Percentiles rank a stretch among this genome's conserved stretches.
Conservation (phyloP, 2,329 filamentous ascomycete species). For the Pleochaeta shiraiana region DNA sequence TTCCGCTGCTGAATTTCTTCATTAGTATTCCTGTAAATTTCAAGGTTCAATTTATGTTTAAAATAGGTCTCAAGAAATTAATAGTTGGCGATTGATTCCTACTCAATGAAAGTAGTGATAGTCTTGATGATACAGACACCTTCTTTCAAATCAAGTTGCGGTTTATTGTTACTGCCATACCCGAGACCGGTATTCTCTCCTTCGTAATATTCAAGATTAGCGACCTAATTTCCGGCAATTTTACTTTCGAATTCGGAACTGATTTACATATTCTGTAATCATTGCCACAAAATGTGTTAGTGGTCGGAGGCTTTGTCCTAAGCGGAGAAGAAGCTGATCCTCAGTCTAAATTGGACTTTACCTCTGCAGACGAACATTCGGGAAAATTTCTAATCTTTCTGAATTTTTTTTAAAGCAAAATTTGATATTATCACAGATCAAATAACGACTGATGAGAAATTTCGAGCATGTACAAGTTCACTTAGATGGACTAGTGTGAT, state of each 20-base stretch:
- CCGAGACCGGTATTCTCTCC: neutral
- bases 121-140: neutral
- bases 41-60: neutral
- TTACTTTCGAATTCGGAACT: neutral
- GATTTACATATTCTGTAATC: neutral
- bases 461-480: no score
- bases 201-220: neutral
- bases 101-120: neutral
- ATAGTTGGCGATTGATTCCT: neutral
- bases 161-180: neutral
- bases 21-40: neutral
- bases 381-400: neutral
- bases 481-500: no score
- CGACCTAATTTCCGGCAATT: neutral
- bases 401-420: neutral
- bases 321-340: neutral
- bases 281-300: neutral
- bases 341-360: neutral
- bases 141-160: neutral
- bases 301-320: neutral
- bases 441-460: neutral
- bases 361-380: neutral
- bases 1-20: constrained; percentile 1
- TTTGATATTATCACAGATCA: neutral
- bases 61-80: neutral